A percentile compares a stretch with the other conserved stretches of the same genome.
phyloP scores from a whole-genome alignment of 2,329 filamentous ascomycete genomes.

The Apiospora hydei region DNA sequence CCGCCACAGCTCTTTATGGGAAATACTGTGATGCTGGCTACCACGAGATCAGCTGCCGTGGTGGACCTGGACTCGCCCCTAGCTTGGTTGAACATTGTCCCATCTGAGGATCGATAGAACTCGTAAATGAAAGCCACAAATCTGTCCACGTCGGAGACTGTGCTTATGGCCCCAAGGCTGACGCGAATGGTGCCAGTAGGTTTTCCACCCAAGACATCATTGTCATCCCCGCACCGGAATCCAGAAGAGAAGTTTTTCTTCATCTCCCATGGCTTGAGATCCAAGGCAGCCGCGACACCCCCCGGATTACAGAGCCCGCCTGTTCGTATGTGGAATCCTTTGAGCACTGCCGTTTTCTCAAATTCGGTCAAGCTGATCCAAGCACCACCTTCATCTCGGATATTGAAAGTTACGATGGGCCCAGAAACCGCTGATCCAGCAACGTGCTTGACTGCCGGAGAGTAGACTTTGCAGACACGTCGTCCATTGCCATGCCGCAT shows the following conservation, averaged over 20 bases:
- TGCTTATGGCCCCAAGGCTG: constrained; percentile 93
- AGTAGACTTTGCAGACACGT: constrained; percentile 73
- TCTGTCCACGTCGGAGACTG: constrained; percentile 71
- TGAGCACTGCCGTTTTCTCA: constrained; percentile 82
- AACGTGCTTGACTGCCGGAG: constrained; percentile 34
- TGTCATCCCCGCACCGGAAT: constrained; percentile 82
- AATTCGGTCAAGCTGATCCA: constrained; percentile 87
- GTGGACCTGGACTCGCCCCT: background rate
- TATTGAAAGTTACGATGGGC: constrained; percentile 84
- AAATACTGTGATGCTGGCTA: constrained; percentile 63
- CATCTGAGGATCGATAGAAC: constrained; percentile 59
- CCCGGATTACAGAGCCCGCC: constrained; percentile 94
- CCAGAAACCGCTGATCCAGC: constrained; percentile 55
- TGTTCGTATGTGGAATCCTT: constrained; percentile 83
- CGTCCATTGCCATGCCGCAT: constrained; percentile 74
- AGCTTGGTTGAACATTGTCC: background rate
- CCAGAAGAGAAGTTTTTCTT: constrained; percentile 84
- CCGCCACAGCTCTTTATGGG: constrained; percentile 95
- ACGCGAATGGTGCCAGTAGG: constrained; percentile 87
- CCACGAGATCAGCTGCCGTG: background rate
- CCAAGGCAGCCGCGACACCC: constrained; percentile 77
- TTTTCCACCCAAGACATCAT: constrained; percentile 82
- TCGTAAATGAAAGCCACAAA: constrained; percentile 77
- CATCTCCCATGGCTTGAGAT: constrained; percentile 81
- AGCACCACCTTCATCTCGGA: constrained; percentile 70